Base-by-base conservation (phyloP, 1,284 basidiomycete genomes). In the Pascua guehoae region DNA sequence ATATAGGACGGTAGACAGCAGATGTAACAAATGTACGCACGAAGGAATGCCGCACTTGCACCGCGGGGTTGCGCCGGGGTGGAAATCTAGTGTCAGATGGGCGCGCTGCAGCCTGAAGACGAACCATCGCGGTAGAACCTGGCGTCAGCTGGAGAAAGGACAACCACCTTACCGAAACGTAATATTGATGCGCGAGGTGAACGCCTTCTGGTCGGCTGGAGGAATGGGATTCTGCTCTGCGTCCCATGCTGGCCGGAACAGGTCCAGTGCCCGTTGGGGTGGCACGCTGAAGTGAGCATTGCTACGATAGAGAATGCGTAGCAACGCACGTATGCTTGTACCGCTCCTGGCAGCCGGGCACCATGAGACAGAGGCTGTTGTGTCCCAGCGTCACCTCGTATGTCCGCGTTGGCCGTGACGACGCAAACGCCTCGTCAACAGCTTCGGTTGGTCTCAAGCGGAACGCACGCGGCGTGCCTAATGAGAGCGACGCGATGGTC, bases 341-440 rank as follows among this genome's bases (percentile, higher is more conserved):
- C 17, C 81, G 81, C 74, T 97, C 92, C 79, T 97, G 93, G 61
- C 86, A 88, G 1, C 88, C 87, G 0, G 89, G 89, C 64, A 93
- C 89, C 93, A 97, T 97, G 66, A 95, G 88, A n/a, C 84, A 81
- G 62, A 92, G 86, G 36, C 88, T 89, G 70, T 96, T 96, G 69
- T 96, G 92, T 7, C 84, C 75, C 24, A 96, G 76, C 12, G 86
- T 85, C 18, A 95, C 83, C 71, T 93, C 90, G 74, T 88, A 93
- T 0, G 91, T 95, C 62, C 85, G 82, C 1, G 87, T 63, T 4
- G 68, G 66, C 10, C 83, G 54, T 82, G 82, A 16, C 16, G 88
- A 78, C 65, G 90, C 88, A 24, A 56, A 69, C 4, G 61, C 54
- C 14, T 65, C 57, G 49, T 74, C 71, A 11, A 65, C 61, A 2